Conservation (phyloP, 768 basidiomycete genomes). For the Russula dissimulans region DNA sequence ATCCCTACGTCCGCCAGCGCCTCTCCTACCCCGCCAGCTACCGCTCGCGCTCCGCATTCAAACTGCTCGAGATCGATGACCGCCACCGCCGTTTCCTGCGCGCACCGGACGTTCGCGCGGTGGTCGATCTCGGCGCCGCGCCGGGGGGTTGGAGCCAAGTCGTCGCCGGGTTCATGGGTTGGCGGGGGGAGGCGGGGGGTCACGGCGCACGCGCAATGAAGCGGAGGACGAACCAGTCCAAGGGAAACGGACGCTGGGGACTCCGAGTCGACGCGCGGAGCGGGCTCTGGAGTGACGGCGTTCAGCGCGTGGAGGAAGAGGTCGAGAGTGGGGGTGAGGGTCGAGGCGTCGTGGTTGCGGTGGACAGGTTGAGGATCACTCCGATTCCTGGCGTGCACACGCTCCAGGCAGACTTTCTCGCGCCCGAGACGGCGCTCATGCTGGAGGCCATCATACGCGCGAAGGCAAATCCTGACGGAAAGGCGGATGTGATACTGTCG, state of each 20-base stretch:
- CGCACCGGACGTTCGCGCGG: constrained; percentile 43
- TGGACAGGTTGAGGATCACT: constrained; percentile 69
- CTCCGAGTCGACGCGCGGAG: not conserved
- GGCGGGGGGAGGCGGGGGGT: constrained; percentile 25
- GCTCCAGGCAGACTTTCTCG: constrained; percentile 73
- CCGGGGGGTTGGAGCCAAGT: constrained; percentile 96
- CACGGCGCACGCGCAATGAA: not conserved
- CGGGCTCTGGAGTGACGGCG: not conserved
- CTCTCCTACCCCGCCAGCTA: constrained; percentile 38
- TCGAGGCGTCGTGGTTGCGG: constrained; percentile 53
- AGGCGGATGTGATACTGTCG: constrained; percentile 74
- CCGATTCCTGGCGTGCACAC: constrained; percentile 66
- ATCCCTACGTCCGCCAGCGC: constrained; percentile 62
- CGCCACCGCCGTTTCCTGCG: constrained; percentile 44
- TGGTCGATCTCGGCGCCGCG: constrained; percentile 86
- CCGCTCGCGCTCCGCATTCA: constrained; percentile 86
- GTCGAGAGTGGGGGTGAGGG: constrained; percentile 33
- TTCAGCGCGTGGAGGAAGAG: not conserved
- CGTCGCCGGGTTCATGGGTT: constrained; percentile 53
- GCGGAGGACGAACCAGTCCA: not conserved
- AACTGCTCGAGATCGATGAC: constrained; percentile 72
- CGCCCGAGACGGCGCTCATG: constrained; percentile 36
- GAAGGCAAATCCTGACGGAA: constrained; percentile 28
- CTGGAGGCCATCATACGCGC: constrained; percentile 34
- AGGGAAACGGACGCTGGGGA: not conserved